Percentiles rank a stretch among this genome's conserved stretches.
Conservation (phyloP, 169 alveolate genomes). For the Cryptosporidium andersoni region DNA sequence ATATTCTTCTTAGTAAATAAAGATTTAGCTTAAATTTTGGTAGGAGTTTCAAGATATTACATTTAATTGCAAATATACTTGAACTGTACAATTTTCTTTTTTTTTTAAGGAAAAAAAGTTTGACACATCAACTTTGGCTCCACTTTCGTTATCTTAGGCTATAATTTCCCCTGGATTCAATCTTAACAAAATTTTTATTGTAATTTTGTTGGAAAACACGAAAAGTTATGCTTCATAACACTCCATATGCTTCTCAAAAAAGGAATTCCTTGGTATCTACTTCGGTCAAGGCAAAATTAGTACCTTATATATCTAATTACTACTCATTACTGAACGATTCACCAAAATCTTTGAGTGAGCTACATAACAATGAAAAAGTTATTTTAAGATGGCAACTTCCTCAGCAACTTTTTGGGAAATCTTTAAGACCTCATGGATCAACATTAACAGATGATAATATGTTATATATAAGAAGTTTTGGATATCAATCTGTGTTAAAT, state of each 20-base stretch:
- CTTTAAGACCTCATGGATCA: slow-evolving; percentile 46
- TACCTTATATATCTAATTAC: slow-evolving; percentile 51
- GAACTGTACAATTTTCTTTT: too few species aligned
- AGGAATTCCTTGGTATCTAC: slow-evolving; percentile 17
- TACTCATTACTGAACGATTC: slow-evolving; percentile 63
- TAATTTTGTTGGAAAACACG: too few species aligned
- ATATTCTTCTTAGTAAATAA: too few species aligned
- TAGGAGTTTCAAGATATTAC: too few species aligned
- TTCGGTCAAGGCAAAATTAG: slow-evolving; percentile 36
- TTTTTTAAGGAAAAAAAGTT: too few species aligned
- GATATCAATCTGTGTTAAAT: not conserved
- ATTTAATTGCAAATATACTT: too few species aligned
- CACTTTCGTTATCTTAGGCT: too few species aligned
- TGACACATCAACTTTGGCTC: too few species aligned
- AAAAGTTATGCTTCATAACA: too few species aligned
- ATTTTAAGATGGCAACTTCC: slow-evolving; percentile 55
- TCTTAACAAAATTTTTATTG: too few species aligned
- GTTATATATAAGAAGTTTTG: slow-evolving; percentile 10
- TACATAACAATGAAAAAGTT: slow-evolving; percentile 11
- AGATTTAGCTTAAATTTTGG: too few species aligned
- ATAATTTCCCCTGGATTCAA: too few species aligned
- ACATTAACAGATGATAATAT: slow-evolving; percentile 24
- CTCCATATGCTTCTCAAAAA: slow-evolving; percentile 6
- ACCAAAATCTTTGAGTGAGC: slow-evolving; percentile 27
- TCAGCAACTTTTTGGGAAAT: slow-evolving; percentile 12